A percentile compares a stretch with the other conserved stretches of the same genome.
Conservation (phyloP, 176 grass and related monocot genomes). For the Aegilops sharonensis region DNA sequence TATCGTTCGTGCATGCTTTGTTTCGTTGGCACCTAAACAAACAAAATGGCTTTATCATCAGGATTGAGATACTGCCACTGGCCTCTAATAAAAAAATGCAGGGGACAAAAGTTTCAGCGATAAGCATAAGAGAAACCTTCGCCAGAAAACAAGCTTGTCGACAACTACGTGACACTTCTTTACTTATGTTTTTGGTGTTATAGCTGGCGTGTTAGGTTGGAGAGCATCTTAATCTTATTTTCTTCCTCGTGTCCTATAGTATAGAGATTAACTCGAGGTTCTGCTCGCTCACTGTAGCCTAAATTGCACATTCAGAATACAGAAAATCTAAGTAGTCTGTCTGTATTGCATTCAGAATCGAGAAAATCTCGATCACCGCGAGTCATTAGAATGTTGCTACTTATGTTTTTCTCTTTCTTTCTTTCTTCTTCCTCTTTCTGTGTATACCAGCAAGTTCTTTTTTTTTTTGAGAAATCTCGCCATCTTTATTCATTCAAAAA, state of each 20-base stretch:
- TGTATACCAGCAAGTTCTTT: too few species aligned
- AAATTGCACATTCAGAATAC: neutral
- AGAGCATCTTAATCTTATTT: neutral
- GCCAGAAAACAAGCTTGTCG: neutral
- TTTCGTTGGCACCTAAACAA: neutral
- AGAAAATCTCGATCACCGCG: too few species aligned
- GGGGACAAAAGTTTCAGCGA: neutral
- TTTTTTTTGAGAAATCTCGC: too few species aligned
- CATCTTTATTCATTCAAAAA: too few species aligned
- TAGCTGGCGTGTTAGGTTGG: neutral
- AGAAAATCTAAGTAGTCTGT: neutral
- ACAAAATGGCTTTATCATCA: neutral
- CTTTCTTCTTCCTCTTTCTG: too few species aligned
- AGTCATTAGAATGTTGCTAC: too few species aligned
- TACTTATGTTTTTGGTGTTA: neutral
- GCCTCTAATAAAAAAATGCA: neutral
- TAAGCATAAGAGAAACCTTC: neutral
- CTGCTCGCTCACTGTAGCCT: neutral
- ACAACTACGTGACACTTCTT: neutral
- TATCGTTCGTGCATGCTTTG: neutral
- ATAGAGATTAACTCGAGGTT: neutral
- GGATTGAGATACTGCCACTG: neutral
- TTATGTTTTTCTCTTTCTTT: too few species aligned
- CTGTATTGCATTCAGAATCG: neutral
- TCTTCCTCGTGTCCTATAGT: neutral